Conservation (phyloP, 805 yeast genomes). For the Wickerhamiella galacta region DNA sequence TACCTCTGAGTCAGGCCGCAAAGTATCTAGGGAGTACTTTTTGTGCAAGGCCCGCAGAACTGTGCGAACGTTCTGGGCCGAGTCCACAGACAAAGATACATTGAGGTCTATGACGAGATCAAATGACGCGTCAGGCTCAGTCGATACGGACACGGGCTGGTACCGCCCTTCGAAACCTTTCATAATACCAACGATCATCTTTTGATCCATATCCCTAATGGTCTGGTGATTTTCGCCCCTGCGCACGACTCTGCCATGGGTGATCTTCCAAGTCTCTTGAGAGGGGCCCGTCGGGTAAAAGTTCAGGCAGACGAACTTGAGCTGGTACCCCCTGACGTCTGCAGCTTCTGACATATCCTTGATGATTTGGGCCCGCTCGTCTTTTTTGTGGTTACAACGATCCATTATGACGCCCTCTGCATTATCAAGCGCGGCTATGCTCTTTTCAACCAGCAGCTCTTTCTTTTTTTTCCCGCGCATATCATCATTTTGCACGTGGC, state of each 20-base stretch:
- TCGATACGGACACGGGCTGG: constrained; percentile 34
- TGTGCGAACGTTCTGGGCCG: constrained; percentile 31
- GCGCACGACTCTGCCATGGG: constrained; percentile 38
- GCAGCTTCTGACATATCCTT: constrained; percentile 32
- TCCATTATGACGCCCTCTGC: constrained; percentile 51
- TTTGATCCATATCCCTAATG: constrained; percentile 39
- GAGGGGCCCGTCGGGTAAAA: constrained; percentile 34
- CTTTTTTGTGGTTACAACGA: constrained; percentile 58
- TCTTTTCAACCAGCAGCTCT: constrained; percentile 12
- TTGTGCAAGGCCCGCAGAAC: constrained; percentile 27
- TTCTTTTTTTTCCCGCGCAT: constrained; percentile 16
- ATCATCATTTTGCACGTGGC: constrained; percentile 70
- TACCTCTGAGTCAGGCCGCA: too few species aligned
- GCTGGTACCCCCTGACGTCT: constrained; percentile 27
- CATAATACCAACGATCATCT: constrained; percentile 46
- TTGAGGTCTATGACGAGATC: constrained; percentile 46
- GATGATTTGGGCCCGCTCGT: constrained; percentile 56
- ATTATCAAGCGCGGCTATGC: constrained; percentile 21
- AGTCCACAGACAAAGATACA: constrained; percentile 26
- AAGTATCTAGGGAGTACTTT: constrained; percentile 19
- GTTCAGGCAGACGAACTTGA: constrained; percentile 51
- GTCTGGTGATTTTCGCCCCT: constrained; percentile 88
- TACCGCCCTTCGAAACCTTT: constrained; percentile 54
- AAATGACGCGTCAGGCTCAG: constrained; percentile 48
- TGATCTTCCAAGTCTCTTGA: constrained; percentile 30